A percentile compares a stretch with the other conserved stretches of the same genome.
These are phyloP conservation scores for Hibiscus mutabilis DNA, from an alignment of 345 rosid species.

Conservation along the genomic window DNA sequence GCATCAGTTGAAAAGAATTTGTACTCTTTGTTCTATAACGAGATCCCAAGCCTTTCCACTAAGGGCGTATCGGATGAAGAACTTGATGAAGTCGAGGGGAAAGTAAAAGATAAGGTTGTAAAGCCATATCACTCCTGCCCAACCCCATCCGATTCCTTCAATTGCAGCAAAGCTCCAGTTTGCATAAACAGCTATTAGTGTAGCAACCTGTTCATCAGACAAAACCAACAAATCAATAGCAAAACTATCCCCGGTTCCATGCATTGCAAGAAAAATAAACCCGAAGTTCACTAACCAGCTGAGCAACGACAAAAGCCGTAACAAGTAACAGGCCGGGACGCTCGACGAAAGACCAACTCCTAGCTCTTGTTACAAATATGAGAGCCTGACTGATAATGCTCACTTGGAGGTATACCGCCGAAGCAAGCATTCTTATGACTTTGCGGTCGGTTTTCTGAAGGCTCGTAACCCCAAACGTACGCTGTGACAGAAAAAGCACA, in stretches of 20 bases:
- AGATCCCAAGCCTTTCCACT: constrained; percentile 63
- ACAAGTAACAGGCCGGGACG: constrained; percentile 48
- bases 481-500: constrained; percentile 22
- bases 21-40: constrained; percentile 57
- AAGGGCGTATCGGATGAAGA: constrained; percentile 41
- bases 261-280: not conserved
- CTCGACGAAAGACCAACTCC: constrained; percentile 55
- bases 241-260: not conserved
- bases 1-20: not conserved
- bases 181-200: constrained; percentile 49
- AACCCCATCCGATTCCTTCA: constrained; percentile 58
- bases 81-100: constrained; percentile 48
- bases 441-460: constrained; percentile 28
- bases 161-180: constrained; percentile 48
- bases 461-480: constrained; percentile 45
- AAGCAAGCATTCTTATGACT: constrained; percentile 43
- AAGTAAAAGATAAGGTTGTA: constrained; percentile 43
- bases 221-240: not conserved
- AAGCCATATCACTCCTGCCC: constrained; percentile 60
- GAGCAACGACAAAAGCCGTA: constrained; percentile 39
- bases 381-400: constrained; percentile 68
- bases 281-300: constrained; percentile 34
- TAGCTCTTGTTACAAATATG: constrained; percentile 48
- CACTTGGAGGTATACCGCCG: constrained; percentile 55
- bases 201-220: constrained; percentile 35